Base-by-base conservation (phyloP, 1,284 basidiomycete genomes). In the Neolentinus lepideus region DNA sequence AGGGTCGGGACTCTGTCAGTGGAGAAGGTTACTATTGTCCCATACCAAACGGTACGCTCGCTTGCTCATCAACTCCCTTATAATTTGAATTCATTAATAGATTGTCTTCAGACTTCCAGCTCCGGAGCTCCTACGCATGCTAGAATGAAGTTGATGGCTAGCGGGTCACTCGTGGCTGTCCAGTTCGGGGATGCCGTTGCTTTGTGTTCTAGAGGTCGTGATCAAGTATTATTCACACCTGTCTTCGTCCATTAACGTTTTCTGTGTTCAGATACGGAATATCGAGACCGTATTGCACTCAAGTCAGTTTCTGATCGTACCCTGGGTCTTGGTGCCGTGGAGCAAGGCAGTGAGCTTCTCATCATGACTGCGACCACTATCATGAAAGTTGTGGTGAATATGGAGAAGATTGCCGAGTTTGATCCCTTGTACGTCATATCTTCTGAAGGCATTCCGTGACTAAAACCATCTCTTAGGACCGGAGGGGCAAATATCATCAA, bases 141-240 rank as follows among this genome's bases (percentile, higher is more conserved):
- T 33, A 76, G 83, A 52, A 75, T 91, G 56, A 79, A 80, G 55
- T 71, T 84, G 16, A 68, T 89, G 26, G 70, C 75, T 12, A 76
- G 73, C 21, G 86, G 84, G 26, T 71, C 76, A 27, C 63, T 88
- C 8, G 70, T 84, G 31, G 75, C 78, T 53, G 76, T 90, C 6
- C 81, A 89, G 61, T 91, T 90, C 61, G 86, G 87, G 16, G 88
- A 91, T 66, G 83, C 86, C 1, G 79, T 90, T n/a, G 82, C 84
- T 4, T 69, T 90, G 11, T 85, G 84, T 65, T 78, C 85, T 50
- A 75, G 78, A 72, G 79, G 88, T 86, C 62, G 11, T 70, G 58
- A 9, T 21, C n/a, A 33, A 54, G 22, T 27, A 54, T 14, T 52
- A n/a, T n/a, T 50, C 16, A 38, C 19, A 53, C 38, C 53, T 47